Conservation (phyloP, 2,329 filamentous ascomycete species). For the Apiospora malaysiana region DNA sequence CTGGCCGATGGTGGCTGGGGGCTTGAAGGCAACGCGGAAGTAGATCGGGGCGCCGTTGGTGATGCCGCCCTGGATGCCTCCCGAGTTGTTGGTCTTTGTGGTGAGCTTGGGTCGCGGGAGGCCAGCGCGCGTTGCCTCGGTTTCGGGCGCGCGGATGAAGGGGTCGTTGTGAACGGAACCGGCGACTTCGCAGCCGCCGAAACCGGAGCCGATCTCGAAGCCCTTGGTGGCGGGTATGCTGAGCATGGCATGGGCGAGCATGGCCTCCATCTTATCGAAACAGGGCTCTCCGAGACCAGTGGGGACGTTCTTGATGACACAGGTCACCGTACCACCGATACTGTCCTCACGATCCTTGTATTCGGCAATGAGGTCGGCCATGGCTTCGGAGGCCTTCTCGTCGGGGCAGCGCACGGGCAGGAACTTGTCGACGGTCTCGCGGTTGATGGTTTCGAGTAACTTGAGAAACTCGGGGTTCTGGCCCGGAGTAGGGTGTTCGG, state of each 20-base stretch:
- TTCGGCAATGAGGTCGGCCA: slow-evolving; percentile 80
- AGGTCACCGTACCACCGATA: slow-evolving; percentile 94
- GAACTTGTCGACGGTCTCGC: slow-evolving; percentile 79
- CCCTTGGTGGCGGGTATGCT: slow-evolving; percentile 94
- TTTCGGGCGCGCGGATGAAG: slow-evolving; percentile 68
- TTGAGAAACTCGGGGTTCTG: slow-evolving; percentile 81
- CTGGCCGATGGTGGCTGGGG: slow-evolving; percentile 89
- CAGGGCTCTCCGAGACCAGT: slow-evolving; percentile 88
- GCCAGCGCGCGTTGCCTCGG: slow-evolving; percentile 50
- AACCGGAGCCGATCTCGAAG: slow-evolving; percentile 94
- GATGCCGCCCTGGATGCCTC: slow-evolving; percentile 94
- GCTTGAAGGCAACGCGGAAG: slow-evolving; percentile 95
- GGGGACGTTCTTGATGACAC: slow-evolving; percentile 86
- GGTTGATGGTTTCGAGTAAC: slow-evolving; percentile 74
- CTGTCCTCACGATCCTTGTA: slow-evolving; percentile 82
- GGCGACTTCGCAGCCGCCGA: slow-evolving; percentile 82
- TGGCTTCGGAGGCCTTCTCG: slow-evolving; percentile 65
- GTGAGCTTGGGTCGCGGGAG: slow-evolving; percentile 67
- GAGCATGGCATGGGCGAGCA: slow-evolving; percentile 91
- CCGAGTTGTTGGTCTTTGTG: slow-evolving; percentile 93
- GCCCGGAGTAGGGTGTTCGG: slow-evolving; percentile 69
- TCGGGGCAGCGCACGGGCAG: slow-evolving; percentile 89
- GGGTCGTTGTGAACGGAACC: slow-evolving; percentile 93
- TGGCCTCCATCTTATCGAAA: slow-evolving; percentile 95
- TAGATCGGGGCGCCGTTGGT: slow-evolving; percentile 92